phyloP scores from a whole-genome alignment of 108 stramenopile genomes.

The Stephanodiscus minutulus region DNA sequence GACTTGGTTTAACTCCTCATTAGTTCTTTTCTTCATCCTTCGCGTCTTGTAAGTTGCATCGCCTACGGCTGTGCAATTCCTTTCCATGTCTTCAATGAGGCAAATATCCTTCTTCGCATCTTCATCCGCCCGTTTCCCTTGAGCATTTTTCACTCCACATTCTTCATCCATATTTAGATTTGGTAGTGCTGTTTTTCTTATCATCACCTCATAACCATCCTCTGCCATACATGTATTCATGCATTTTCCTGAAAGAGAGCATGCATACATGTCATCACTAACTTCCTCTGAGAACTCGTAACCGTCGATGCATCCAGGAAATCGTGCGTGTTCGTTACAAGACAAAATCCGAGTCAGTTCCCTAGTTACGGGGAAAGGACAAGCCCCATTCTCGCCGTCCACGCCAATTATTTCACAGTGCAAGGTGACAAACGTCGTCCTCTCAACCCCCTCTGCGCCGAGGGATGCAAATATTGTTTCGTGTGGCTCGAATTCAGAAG shows the following conservation, averaged over 20 bases:
- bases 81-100: not conserved
- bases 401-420: not conserved
- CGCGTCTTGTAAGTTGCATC: too few species aligned
- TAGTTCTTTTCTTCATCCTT: not conserved
- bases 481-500: not conserved
- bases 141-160: not conserved
- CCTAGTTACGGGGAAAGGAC: not conserved
- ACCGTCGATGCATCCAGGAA: constrained; percentile 1
- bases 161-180: not conserved
- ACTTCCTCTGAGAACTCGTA: constrained; percentile 2
- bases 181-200: not conserved
- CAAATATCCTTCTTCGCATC: not conserved
- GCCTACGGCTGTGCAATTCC: too few species aligned
- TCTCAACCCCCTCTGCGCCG: not conserved
- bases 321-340: not conserved
- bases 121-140: not conserved
- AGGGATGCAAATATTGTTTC: constrained; percentile 3
- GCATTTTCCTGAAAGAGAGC: not conserved
- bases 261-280: not conserved
- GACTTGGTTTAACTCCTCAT: not conserved
- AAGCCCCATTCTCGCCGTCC: not conserved
- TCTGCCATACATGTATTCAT: not conserved
- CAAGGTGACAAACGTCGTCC: not conserved
- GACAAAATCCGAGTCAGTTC: not conserved
- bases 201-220: not conserved